These are phyloP conservation scores for Cudoniella acicularis DNA, from an alignment of 495 filamentous ascomycete genomes.

Conservation along the genomic window DNA sequence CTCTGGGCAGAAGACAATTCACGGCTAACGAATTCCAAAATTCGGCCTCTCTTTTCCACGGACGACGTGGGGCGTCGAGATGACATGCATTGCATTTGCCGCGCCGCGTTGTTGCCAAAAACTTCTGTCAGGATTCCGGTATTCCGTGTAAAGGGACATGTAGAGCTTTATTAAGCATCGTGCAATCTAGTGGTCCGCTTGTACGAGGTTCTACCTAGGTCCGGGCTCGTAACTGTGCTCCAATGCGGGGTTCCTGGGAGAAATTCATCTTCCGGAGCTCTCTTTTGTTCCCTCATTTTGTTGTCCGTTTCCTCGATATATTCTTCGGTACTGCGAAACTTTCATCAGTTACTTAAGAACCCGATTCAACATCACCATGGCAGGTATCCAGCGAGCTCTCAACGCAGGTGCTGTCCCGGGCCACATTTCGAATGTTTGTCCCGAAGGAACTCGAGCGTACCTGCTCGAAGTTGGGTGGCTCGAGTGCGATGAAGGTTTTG, in stretches of 20 bases:
- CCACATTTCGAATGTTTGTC: conserved; percentile 17
- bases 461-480: conserved; percentile 22
- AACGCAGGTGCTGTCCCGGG: conserved; percentile 11
- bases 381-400: conserved; percentile 19
- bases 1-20: too few relatives aligned
- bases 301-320: too few relatives aligned
- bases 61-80: neutral
- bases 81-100: neutral
- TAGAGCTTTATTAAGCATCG: neutral
- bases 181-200: neutral
- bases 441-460: conserved; percentile 18
- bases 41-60: too few relatives aligned
- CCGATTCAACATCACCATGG: conserved; percentile 7
- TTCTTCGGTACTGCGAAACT: too few relatives aligned
- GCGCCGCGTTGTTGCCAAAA: too few relatives aligned
- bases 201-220: neutral
- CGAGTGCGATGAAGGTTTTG: conserved; percentile 21
- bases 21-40: too few relatives aligned
- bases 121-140: too few relatives aligned
- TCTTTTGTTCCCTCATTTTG: too few relatives aligned
- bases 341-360: too few relatives aligned
- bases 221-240: too few relatives aligned
- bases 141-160: neutral
- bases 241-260: neutral
- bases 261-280: too few relatives aligned